Evolutionary conservation across 2,329 filamentous ascomycete species (phyloP), one percentile per base, ranked within the genome.

Genomic region (Fusarium scirpi): DNA sequence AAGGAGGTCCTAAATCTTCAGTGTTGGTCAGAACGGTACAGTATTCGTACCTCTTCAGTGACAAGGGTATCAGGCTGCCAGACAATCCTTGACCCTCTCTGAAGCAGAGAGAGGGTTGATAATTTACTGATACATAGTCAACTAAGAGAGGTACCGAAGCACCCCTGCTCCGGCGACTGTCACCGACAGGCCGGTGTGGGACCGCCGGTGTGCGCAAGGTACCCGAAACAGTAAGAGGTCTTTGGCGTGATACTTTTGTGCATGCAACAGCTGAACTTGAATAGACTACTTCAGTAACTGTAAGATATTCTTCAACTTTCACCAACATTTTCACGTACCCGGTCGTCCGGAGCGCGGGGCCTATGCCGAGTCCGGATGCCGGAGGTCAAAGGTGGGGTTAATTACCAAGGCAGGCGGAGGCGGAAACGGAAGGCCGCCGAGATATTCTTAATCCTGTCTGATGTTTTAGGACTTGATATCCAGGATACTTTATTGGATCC

Each of bases 1-100:
- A 66, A 47, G 64, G 62, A 58, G 58, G 24, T 51, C 20, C 48
- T 38, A 27, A 22, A 6, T 32, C 18, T 15, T 40, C 52, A 25
- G 27, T 16, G 22, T 45, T 52, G 18, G 13, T 27, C 25, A 20
- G 8, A 62, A 65, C 58, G 67, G 60, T 71, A 71, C 57, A 64
- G 62, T 73, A 71, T 73, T 70, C 65, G 65, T 74, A 51, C 68
- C 53, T 71, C 53, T 51, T 64, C 70, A 38, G 41, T 52, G 67
- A 68, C 72, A 65, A 62, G 68, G 70, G 62, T 62, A 54, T 62
- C 27, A 52, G 24, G 43, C 43, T 65, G 48, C 20, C 43, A 63
- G 47, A 45, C 55, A 38, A 43, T 44, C 34, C 41, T 30, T 64
- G 49, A n/a, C 32, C 16, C 9, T 18, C 16, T 16, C 32, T 34